Conservation (phyloP, 768 basidiomycete genomes). For the Naganishia onofrii region DNA sequence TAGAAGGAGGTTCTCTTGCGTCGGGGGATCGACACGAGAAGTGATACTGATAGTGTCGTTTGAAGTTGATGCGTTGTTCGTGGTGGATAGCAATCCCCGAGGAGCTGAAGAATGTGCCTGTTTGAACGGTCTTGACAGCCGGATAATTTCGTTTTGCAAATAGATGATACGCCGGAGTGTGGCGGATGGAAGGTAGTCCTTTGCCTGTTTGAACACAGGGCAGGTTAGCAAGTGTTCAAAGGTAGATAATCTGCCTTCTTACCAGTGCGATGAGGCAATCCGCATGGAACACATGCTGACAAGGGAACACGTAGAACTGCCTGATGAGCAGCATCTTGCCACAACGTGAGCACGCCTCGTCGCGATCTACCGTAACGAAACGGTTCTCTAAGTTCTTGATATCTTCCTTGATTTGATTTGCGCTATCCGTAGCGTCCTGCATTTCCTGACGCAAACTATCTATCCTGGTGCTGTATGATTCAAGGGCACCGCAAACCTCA, state of each 20-base stretch:
- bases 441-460: conserved; percentile 86
- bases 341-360: conserved; percentile 82
- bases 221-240: not conserved
- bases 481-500: conserved; percentile 92
- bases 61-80: conserved; percentile 33
- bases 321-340: conserved; percentile 70
- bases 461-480: conserved; percentile 89
- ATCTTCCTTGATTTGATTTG: conserved; percentile 89
- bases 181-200: conserved; percentile 80
- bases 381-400: conserved; percentile 79
- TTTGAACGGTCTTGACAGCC: conserved; percentile 39
- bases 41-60: conserved; percentile 28
- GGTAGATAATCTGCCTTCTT: conserved; percentile 49
- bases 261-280: conserved; percentile 95
- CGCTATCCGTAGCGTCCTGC: conserved; percentile 88
- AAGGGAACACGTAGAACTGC: conserved; percentile 98
- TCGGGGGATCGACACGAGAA: conserved; percentile 46
- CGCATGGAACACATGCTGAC: conserved; percentile 95
- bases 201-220: conserved; percentile 63
- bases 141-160: conserved; percentile 79
- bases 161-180: conserved; percentile 78
- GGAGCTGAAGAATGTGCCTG: conserved; percentile 6
- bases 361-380: conserved; percentile 84
- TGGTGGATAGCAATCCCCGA: conserved; percentile 42
- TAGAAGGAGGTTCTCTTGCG: conserved; percentile 38